A percentile compares a stretch with the other conserved stretches of the same genome.
Conservation (phyloP, 371 early-diverging fungal species). For the Sporodiniella umbellata region DNA sequence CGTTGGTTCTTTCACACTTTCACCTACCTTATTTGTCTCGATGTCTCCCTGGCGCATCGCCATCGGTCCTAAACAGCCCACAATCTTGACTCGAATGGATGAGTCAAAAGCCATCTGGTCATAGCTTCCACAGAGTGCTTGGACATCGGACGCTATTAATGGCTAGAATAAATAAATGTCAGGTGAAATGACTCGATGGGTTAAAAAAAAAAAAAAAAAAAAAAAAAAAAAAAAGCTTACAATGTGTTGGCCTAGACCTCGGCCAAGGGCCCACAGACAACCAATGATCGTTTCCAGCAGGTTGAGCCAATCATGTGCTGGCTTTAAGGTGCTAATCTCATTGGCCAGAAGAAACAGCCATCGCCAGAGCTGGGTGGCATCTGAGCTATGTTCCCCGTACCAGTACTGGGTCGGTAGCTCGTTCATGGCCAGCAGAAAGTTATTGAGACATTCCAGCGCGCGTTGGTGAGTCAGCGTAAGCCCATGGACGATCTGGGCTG, state of each 20-base stretch:
- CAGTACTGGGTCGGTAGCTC: slow-evolving; percentile 63
- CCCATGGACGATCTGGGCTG: slow-evolving; percentile 35
- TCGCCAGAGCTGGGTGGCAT: slow-evolving; percentile 61
- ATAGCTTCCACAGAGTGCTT: slow-evolving; percentile 51
- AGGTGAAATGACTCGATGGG: too few species aligned
- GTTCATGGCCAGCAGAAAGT: slow-evolving; percentile 67
- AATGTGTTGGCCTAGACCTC: slow-evolving; percentile 59
- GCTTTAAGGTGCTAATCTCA: slow-evolving; percentile 21
- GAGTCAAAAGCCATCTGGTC: slow-evolving; percentile 41
- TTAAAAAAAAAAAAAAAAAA: too few species aligned
- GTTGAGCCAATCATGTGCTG: slow-evolving; percentile 33
- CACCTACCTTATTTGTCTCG: slow-evolving; percentile 72
- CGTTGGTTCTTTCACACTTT: too few species aligned
- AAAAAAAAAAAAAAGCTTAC: slow-evolving; percentile 26
- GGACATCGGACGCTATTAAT: slow-evolving; percentile 41
- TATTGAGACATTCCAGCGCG: slow-evolving; percentile 72
- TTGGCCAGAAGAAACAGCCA: slow-evolving; percentile 45
- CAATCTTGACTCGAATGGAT: slow-evolving; percentile 60
- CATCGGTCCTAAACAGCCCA: slow-evolving; percentile 74
- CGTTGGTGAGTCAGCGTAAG: slow-evolving; percentile 59
- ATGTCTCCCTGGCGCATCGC: slow-evolving; percentile 69
- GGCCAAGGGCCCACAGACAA: slow-evolving; percentile 72
- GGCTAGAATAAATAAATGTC: slow-evolving; percentile 25
- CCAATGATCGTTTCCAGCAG: slow-evolving; percentile 61
- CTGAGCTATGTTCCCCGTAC: slow-evolving; percentile 55